Evolutionary conservation across 2,329 filamentous ascomycete genomes (phyloP).

Genomic region (Orbilia quercus): DNA sequence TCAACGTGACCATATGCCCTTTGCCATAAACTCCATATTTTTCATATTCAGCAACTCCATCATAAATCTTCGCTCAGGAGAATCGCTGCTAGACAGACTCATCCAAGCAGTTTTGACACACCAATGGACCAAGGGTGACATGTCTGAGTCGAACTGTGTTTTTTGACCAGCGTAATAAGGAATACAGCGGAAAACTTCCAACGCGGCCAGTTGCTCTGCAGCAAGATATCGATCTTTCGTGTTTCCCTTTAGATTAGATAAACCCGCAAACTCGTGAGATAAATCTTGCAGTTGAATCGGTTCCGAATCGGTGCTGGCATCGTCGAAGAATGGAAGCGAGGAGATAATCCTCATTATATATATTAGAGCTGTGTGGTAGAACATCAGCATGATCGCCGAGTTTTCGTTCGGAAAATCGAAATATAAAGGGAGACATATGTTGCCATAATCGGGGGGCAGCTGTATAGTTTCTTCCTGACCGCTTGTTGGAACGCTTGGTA

Average conservation of each 20-base stretch:
- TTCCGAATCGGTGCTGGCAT: not conserved
- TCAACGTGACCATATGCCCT: constrained; percentile 29
- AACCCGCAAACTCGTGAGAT: not conserved
- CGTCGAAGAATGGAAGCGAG: constrained; percentile 39
- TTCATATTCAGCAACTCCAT: constrained; percentile 21
- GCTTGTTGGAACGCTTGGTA: not conserved
- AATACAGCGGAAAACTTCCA: constrained; percentile 59
- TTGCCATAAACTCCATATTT: constrained; percentile 28
- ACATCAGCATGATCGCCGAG: constrained; percentile 59
- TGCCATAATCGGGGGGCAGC: too few species aligned
- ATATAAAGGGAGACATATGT: not conserved
- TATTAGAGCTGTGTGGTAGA: constrained; percentile 61
- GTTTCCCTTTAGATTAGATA: not conserved
- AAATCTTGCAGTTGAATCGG: not conserved
- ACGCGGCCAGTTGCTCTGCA: constrained; percentile 53
- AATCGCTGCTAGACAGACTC: constrained; percentile 56
- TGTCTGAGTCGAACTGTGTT: constrained; percentile 29
- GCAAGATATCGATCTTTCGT: constrained; percentile 46
- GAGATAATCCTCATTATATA: constrained; percentile 59
- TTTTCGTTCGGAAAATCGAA: constrained; percentile 15
- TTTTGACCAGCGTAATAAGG: constrained; percentile 56
- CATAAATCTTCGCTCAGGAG: constrained; percentile 56
- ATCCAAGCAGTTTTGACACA: constrained; percentile 58
- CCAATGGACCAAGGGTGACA: constrained; percentile 59
- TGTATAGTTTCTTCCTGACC: too few species aligned